Evolutionary conservation across 176 grass and related monocot genomes (phyloP), one percentile per base, ranked within the genome.

Genomic region (Calamus simplicifolius): DNA sequence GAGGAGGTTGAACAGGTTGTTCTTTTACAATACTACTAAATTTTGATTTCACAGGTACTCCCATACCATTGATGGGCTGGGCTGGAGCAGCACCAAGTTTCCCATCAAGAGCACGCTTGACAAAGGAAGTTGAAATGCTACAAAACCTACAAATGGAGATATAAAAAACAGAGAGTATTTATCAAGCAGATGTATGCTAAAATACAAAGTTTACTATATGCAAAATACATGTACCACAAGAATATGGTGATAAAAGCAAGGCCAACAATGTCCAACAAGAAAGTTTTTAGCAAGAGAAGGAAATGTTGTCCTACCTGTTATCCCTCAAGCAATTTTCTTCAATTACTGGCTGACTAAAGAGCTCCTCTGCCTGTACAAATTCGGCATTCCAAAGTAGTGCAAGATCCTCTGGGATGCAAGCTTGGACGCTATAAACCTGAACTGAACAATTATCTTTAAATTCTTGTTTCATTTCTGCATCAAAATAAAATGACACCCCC

Each of bases 271-370:
- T 43, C 35, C 35, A 43, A 43, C 3, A 43, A 43, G 8, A 43
- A 13, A 43, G 8, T 43, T 43, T 43, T 13, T 2, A 4, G 5
- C 61, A 55, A 7, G 54, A 49, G 17, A 18, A 8, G 51, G 58
- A 55, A 50, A 62, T 57, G 14, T 53, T 61, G 65, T 61, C 62
- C 35, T 73, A 77, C 94, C 94, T 92, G 61, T 93, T 98, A 54
- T 98, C 94, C 77, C 94, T 92, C 76, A 98, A 83, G 73, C 94
- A 98, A 70, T 98, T 98, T 6, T 85, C 84, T 71, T 83, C 56
- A 27, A 69, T 75, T 64, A 52, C 77, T 27, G 94, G 81, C 52
- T 76, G 76, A 59, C 79, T 89, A 59, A 98, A 98, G 75, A 98
- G 72, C 67, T 89, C 85, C 60, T 89, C 94, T 64, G 85, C 70